Conservation (phyloP, 2,329 filamentous ascomycete genomes). For the Penicillium sumatraense region DNA sequence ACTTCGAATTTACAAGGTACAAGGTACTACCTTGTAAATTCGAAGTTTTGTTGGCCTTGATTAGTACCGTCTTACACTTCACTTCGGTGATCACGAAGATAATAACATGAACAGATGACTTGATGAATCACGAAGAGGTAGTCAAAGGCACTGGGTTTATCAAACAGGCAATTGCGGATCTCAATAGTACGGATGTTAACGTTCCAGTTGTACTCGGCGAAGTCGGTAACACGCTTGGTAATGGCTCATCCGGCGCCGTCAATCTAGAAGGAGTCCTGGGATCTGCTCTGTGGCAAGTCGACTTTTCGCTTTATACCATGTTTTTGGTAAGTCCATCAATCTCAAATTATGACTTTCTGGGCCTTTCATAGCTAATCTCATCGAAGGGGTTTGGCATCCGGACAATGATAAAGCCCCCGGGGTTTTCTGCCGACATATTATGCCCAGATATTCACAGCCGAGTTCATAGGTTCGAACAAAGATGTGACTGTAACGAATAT, state of each 20-base stretch:
- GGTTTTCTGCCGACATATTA: not conserved
- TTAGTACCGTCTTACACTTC: no score
- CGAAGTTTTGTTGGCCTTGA: no score
- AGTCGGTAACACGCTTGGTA: not conserved
- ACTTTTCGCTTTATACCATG: not conserved
- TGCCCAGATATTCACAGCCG: not conserved
- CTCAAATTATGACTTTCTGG: not conserved
- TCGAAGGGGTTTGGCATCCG: not conserved
- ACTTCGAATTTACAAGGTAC: not conserved
- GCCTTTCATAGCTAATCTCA: no score
- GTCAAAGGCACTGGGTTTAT: not conserved
- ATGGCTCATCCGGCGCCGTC: not conserved
- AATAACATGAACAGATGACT: not conserved
- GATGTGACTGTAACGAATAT: not conserved
- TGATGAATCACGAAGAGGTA: not conserved
- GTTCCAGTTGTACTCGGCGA: not conserved
- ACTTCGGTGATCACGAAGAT: not conserved
- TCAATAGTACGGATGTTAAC: not conserved
- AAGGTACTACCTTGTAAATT: no score
- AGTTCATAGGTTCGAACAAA: not conserved
- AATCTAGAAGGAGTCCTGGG: not conserved
- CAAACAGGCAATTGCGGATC: not conserved
- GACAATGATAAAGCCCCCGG: not conserved
- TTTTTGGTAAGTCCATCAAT: not conserved
- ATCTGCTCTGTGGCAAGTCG: not conserved